Percentiles rank a stretch among this genome's conserved stretches.
Evolutionary conservation across 2,329 filamentous ascomycete species (phyloP).

Genomic region (Trichophyton benhamiae): DNA sequence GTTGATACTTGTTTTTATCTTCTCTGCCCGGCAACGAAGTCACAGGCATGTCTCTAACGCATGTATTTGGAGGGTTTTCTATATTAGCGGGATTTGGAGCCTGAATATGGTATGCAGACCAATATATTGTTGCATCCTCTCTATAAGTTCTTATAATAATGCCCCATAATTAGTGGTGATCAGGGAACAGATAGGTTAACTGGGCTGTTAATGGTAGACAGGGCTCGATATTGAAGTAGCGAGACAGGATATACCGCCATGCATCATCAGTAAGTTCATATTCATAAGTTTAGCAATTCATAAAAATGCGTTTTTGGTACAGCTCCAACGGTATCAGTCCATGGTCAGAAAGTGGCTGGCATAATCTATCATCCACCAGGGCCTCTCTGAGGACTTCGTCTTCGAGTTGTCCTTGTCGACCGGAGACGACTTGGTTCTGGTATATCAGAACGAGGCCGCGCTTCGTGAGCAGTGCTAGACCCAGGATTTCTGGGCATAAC

Average conservation of each 20-base stretch:
- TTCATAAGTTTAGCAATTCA: neutral
- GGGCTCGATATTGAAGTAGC: neutral
- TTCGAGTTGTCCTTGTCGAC: conserved; percentile 9
- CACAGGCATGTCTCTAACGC: neutral
- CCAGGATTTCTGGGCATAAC: neutral
- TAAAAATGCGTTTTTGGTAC: neutral
- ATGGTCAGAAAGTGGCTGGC: neutral
- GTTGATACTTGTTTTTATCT: neutral
- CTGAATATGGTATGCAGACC: neutral
- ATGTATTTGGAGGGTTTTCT: neutral
- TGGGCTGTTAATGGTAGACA: neutral
- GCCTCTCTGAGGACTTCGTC: conserved; percentile 10
- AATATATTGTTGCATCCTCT: neutral
- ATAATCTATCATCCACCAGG: neutral
- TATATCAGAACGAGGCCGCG: neutral
- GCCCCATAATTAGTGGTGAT: neutral
- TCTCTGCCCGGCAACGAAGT: neutral
- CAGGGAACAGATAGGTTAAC: neutral
- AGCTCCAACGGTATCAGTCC: neutral
- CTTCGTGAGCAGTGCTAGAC: neutral
- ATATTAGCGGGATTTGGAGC: neutral
- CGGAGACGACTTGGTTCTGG: conserved; percentile 6
- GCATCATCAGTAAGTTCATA: neutral
- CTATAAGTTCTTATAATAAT: neutral
- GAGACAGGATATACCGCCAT: neutral